phyloP scores from a whole-genome alignment of 2,329 filamentous ascomycete genomes.

The Penicillium concentricum region DNA sequence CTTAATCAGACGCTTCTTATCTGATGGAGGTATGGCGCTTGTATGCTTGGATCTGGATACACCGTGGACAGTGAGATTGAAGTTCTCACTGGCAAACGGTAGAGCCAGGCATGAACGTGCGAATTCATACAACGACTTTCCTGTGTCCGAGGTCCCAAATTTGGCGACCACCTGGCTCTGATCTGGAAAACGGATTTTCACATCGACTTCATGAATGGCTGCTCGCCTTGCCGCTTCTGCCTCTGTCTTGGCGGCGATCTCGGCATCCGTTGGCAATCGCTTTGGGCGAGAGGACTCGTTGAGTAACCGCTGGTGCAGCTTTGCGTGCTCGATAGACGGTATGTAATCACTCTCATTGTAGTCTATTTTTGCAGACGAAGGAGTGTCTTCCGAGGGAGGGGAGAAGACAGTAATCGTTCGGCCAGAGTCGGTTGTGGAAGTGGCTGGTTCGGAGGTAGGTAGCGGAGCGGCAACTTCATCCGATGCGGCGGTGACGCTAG shows the following conservation, averaged over 20 bases:
- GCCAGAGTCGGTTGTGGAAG: slow-evolving; percentile 41
- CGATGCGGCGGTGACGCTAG: neutral
- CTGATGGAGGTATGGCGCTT: slow-evolving; percentile 44
- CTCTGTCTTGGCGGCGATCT: slow-evolving; percentile 68
- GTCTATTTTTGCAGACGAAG: slow-evolving; percentile 67
- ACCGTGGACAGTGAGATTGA: slow-evolving; percentile 66
- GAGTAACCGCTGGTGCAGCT: slow-evolving; percentile 75
- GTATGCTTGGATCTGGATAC: slow-evolving; percentile 21
- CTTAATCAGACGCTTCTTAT: slow-evolving; percentile 60
- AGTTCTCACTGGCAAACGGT: slow-evolving; percentile 57
- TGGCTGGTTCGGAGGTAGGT: slow-evolving; percentile 21
- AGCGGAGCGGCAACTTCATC: slow-evolving; percentile 12
- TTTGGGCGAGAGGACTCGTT: slow-evolving; percentile 73
- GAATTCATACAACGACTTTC: slow-evolving; percentile 69
- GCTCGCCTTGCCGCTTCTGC: slow-evolving; percentile 66
- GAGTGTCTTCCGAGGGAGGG: slow-evolving; percentile 71
- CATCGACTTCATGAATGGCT: slow-evolving; percentile 64
- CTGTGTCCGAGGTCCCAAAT: slow-evolving; percentile 68
- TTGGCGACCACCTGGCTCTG: slow-evolving; percentile 72
- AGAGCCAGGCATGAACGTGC: slow-evolving; percentile 70
- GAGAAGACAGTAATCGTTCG: slow-evolving; percentile 67
- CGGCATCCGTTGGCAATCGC: slow-evolving; percentile 77
- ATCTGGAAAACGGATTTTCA: slow-evolving; percentile 87
- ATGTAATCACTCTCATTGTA: slow-evolving; percentile 74
- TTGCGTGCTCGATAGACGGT: slow-evolving; percentile 80